A percentile compares a stretch with the other conserved stretches of the same genome.
These are phyloP conservation scores for Pholiota conissans DNA, from an alignment of 768 basidiomycete species.

Conservation along the genomic window DNA sequence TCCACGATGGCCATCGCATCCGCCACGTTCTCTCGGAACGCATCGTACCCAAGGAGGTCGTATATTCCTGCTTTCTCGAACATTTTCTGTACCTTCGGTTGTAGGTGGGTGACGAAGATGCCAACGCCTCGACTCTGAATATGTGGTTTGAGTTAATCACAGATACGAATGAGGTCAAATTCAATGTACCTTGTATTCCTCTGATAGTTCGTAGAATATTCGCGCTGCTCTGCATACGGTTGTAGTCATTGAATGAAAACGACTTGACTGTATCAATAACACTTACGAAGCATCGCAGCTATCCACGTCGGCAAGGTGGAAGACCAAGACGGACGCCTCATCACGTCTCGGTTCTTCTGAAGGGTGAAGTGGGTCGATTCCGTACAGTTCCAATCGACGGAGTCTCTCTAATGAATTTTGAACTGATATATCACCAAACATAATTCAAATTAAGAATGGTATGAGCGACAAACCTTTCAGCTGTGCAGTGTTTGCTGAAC, in stretches of 20 bases:
- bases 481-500: slow-evolving; percentile 92
- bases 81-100: slow-evolving; percentile 34
- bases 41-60: slow-evolving; percentile 45
- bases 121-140: slow-evolving; percentile 47
- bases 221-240: slow-evolving; percentile 65
- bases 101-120: slow-evolving; percentile 54
- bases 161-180: not conserved
- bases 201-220: slow-evolving; percentile 76
- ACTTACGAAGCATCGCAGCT: slow-evolving; percentile 87
- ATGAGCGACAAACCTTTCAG: slow-evolving; percentile 65
- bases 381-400: slow-evolving; percentile 87
- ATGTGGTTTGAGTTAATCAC: not conserved
- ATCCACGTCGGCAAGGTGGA: slow-evolving; percentile 93
- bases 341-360: slow-evolving; percentile 82
- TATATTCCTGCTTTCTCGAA: slow-evolving; percentile 54
- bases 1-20: slow-evolving; percentile 50
- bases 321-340: slow-evolving; percentile 76
- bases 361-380: slow-evolving; percentile 76
- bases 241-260: slow-evolving; percentile 2
- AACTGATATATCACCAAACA: not conserved
- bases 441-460: not conserved
- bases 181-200: slow-evolving; percentile 72
- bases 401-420: slow-evolving; percentile 56
- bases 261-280: not conserved
- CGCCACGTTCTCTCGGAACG: slow-evolving; percentile 49